These are phyloP conservation scores for Phytophthora rubi DNA, from an alignment of 352 stramenopile genomes.

Conservation along the genomic window DNA sequence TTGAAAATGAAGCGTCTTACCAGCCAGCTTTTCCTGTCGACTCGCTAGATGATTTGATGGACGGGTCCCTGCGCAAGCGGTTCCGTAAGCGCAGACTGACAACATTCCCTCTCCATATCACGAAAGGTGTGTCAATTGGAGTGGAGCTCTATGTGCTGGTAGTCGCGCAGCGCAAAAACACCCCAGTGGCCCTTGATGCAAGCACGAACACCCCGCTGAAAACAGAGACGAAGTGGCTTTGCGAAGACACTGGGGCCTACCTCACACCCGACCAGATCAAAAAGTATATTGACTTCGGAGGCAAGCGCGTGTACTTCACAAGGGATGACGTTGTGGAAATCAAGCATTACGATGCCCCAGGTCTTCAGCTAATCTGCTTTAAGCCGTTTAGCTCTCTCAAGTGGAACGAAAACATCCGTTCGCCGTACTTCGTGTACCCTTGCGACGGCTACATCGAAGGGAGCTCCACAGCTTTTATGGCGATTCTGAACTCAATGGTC, in stretches of 20 bases:
- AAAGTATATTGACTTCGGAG: conserved; percentile 75
- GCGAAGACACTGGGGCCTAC: conserved; percentile 80
- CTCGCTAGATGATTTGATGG: conserved; percentile 80
- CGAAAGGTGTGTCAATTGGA: conserved; percentile 76
- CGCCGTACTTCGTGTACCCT: conserved; percentile 85
- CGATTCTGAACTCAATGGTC: conserved; percentile 71
- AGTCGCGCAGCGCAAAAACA: conserved; percentile 68
- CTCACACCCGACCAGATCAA: conserved; percentile 79
- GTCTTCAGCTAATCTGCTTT: conserved; percentile 85
- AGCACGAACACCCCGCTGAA: conserved; percentile 79
- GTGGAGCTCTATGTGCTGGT: conserved; percentile 78
- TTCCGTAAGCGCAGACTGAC: conserved; percentile 82
- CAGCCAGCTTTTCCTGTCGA: conserved; percentile 78
- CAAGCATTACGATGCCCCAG: conserved; percentile 78
- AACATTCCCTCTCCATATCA: conserved; percentile 70
- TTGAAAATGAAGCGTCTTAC: conserved; percentile 38
- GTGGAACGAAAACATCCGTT: conserved; percentile 75
- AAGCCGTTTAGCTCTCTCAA: conserved; percentile 64
- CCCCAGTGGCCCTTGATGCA: conserved; percentile 67
- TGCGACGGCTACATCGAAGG: conserved; percentile 82
- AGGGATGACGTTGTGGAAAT: conserved; percentile 82
- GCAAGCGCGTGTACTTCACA: conserved; percentile 82
- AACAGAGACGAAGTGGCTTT: conserved; percentile 87
- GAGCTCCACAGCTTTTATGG: conserved; percentile 72
- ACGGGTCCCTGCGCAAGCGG: conserved; percentile 78